Evolutionary conservation across 1,139 yeast species (phyloP), one percentile per base, ranked within the genome.

Genomic region (Pichiaceae sp.): DNA sequence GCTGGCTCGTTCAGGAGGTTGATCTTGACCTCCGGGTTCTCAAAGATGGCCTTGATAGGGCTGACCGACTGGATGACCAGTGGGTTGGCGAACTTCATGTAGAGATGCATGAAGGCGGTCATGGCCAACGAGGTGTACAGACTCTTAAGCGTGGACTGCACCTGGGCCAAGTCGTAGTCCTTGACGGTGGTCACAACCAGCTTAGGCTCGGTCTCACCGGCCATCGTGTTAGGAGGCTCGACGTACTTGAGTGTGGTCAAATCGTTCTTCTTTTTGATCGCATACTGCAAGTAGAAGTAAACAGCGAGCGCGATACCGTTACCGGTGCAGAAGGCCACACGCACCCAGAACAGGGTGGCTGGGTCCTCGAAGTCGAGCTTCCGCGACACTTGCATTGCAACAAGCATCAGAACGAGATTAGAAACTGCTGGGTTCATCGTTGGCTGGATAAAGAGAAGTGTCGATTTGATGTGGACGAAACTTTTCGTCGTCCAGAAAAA

Each of bases 41-140:
- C 98, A 46, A 87, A 67, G 37, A 95, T 96, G 50, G 82, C 67
- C 74, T 91, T 91, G 53, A 93, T 68, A 37, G 96, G 91, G 39
- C 94, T 76, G 52, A 93, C 73, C 44, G 91, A 79, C 70, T 91
- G 98, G 86, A 91, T 84, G 52, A 93, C 77, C 62, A 91, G 76
- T 42, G 98, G 99, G 68, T 91, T 89, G 62, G 97, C 86, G 74
- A 86, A 93, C 66, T 87, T 84, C 95, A 93, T 80, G 78, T 91
- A 91, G 46, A 91, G 55, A 65, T 91, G 98, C 97, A 91, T 89
- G 78, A 91, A 84, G 25, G 82, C 96, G 93, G 93, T 89, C 96
- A 93, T 89, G 55, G 95, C 96, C 53, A 87, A 63, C 45, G 95
- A 85, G 49, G 93, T 83, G 71, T 82, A 79, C 48, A 87, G 75